phyloP scores from a whole-genome alignment of 2,329 filamentous ascomycete genomes.

The Pseudocercospora crystallina region DNA sequence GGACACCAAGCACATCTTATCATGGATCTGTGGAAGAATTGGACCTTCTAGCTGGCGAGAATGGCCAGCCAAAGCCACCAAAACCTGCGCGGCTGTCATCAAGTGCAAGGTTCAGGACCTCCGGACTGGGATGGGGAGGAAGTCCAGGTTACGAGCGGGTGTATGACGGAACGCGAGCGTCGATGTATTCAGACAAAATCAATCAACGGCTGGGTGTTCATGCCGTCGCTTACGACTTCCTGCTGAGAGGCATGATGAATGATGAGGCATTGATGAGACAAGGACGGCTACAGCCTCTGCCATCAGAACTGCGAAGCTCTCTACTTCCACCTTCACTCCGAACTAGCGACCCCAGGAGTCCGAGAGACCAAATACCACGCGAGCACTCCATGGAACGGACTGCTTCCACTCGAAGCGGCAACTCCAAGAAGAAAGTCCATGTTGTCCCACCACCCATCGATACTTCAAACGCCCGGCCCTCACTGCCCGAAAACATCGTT shows the following conservation, averaged over 20 bases:
- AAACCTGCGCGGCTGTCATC: constrained; percentile 18
- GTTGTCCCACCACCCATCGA: constrained; percentile 37
- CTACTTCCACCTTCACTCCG: constrained; percentile 24
- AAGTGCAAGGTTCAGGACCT: constrained; percentile 10
- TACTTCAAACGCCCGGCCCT: constrained; percentile 22
- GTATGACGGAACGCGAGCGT: background rate
- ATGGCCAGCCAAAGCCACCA: constrained; percentile 16
- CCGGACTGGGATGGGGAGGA: constrained; percentile 9
- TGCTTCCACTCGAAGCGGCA: constrained; percentile 15
- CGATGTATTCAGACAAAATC: constrained; percentile 22
- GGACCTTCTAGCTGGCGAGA: constrained; percentile 16
- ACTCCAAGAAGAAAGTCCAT: constrained; percentile 31
- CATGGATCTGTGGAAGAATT: constrained; percentile 33
- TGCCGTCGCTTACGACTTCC: constrained; percentile 35
- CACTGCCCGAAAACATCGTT: constrained; percentile 30
- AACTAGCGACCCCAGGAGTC: constrained; percentile 27
- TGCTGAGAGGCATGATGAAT: constrained; percentile 33
- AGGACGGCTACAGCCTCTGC: background rate
- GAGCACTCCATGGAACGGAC: constrained; percentile 8
- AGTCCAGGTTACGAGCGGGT: constrained; percentile 2
- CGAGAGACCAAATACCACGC: constrained; percentile 16
- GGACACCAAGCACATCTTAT: constrained; percentile 27
- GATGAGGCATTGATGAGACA: constrained; percentile 27
- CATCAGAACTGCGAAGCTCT: constrained; percentile 17
- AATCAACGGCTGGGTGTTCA: constrained; percentile 34